Base-by-base conservation (phyloP, 805 yeast genomes). In the Barnettozyma sucrosica region DNA sequence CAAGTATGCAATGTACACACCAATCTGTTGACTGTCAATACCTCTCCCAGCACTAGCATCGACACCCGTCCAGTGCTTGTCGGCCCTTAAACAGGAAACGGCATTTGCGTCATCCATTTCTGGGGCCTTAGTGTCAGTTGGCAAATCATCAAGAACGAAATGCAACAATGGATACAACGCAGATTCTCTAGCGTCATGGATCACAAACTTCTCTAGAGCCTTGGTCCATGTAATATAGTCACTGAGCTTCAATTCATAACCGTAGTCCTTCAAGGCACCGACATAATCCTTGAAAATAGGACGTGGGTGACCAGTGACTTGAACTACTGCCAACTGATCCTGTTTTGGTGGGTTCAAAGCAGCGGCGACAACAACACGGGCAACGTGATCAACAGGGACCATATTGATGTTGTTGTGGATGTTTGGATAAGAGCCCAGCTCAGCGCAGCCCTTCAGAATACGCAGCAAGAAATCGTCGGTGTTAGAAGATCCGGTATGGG, bases 311-410 rank as follows among this genome's bases (percentile, higher is more conserved):
- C 92, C 95, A 6, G 98, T 93, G n/a, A 93, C 97, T 40, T 93
- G 99, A 2, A 89, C 89, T 37, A 95, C 99, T 1, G 82, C 69
- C 38, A 81, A 67, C 43, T 69, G 73, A 14, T 70, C 70, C 2
- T 57, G 58, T 20, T 66, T 57, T 21, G 93, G 86, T 24, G 96
- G 92, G 58, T 80, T 79, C 52, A 93, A 73, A 0, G 96, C 84
- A 24, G 93, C 70, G 2, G 98, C 88, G 44, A 83, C 87, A 23
- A 83, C 86, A 21, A 89, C 87, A 41, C 95, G 77, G 1, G 99
- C 98, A 55, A 93, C 99, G 61, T 93, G 99, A 59, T 95, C 97
- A 39, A 93, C 99, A 3, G 99, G 99, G 20, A 89, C 97, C 85
- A 90, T 89, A 67, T 93, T 93, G 34, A 92, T 95, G 41, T 82